Base-by-base conservation (phyloP, 148 eudicot species). In the Diospyros kaki region DNA sequence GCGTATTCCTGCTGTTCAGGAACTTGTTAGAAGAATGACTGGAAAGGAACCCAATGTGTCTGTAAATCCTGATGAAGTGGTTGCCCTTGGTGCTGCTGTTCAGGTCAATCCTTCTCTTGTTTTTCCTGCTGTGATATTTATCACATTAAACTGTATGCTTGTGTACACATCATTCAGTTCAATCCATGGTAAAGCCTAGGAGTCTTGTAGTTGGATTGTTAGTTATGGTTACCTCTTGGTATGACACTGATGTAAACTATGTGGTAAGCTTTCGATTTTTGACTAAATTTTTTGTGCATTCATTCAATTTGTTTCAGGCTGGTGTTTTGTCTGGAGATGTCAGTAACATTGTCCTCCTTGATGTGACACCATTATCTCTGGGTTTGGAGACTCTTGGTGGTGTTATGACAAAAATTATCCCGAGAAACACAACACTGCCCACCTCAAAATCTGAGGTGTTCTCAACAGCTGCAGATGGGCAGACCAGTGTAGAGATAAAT, bases 51-150 rank as follows among this genome's bases (percentile, higher is more conserved):
- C 92, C 0, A 88, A 88, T 71, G 85, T 86, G 63, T 84, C 80
- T 54, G 89, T 88, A 56, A 88, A 88, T 79, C 95, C 95, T 60
- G 95, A 90, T 82, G 92, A 90, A 80, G 95, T 87, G 4, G 90
- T 90, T 55, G 95, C 95, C 4, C 89, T 90, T 66, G 95, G 95
- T 73, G 95, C 95, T 45, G 95, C 95, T 65, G 87, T 90, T 82
- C 92, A 90, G 94, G 91, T 87, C 28, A 18, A 54, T 68, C 61
- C 51, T 73, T 3, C 41, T 67, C 55, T 62, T 28, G 28, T 28
- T 28, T 60, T 17, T 44, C 58, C 44, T 79, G 28, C 9, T 55
- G 15, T n/a, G 18, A 8, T 64, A 2, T 11, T 51, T 14, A 2
- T 6, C 38, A 41, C 6, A 15, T 13, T 14, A 55, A 4, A 48